Conservation (phyloP, 768 basidiomycete species). For the Kwoniella dendrophila region DNA sequence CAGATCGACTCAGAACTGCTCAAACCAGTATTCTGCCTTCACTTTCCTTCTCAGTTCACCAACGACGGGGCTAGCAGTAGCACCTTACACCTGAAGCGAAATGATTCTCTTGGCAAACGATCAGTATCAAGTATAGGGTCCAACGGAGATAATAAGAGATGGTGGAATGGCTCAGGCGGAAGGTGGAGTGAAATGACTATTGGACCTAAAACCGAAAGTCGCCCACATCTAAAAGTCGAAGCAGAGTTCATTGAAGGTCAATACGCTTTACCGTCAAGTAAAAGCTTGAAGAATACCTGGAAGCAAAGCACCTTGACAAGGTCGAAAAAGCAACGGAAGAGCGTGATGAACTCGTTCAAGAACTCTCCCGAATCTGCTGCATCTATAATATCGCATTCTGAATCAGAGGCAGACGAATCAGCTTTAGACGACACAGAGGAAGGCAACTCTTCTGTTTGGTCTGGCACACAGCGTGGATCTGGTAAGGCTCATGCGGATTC, state of each 20-base stretch:
- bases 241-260: constrained; percentile 32
- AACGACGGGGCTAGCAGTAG: constrained; percentile 18
- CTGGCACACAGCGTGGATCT: constrained; percentile 23
- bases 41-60: constrained; percentile 11
- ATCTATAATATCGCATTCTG: neutral
- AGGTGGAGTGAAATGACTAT: constrained; percentile 38
- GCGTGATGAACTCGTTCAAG: neutral
- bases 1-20: constrained; percentile 15
- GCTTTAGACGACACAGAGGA: neutral
- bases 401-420: constrained; percentile 1
- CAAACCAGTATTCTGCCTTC: constrained; percentile 35
- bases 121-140: constrained; percentile 18
- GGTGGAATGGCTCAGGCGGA: constrained; percentile 25
- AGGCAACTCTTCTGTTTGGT: constrained; percentile 23
- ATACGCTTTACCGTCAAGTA: constrained; percentile 17
- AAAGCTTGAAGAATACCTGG: neutral
- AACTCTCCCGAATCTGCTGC: constrained; percentile 1
- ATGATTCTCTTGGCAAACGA: constrained; percentile 19
- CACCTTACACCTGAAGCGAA: constrained; percentile 27
- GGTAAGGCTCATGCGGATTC: neutral
- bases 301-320: neutral
- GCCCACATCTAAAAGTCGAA: constrained; percentile 19
- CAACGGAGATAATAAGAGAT: constrained; percentile 10
- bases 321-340: constrained; percentile 8
- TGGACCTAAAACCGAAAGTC: neutral